Conservation (phyloP, 2,329 filamentous ascomycete species). For the Cercospora janseana region DNA sequence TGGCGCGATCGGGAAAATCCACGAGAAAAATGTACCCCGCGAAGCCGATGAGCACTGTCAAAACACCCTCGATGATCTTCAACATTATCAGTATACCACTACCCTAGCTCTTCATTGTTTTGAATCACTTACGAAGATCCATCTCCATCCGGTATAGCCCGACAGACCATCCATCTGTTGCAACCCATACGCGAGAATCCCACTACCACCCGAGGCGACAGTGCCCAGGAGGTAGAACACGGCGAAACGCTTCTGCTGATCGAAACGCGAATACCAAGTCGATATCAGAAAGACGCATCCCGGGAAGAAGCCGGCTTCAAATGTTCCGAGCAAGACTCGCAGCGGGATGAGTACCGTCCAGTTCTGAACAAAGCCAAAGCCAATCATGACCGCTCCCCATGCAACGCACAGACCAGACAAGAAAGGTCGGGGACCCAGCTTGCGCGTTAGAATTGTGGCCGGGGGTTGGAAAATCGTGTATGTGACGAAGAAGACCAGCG, state of each 20-base stretch:
- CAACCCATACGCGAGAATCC: slow-evolving; percentile 38
- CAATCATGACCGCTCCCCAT: slow-evolving; percentile 60
- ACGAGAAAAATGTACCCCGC: slow-evolving; percentile 60
- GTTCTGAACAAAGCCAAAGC: slow-evolving; percentile 59
- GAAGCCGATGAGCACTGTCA: slow-evolving; percentile 61
- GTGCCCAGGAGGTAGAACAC: slow-evolving; percentile 49
- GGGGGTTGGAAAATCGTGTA: slow-evolving; percentile 35
- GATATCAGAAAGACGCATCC: slow-evolving; percentile 31
- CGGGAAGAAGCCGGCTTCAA: slow-evolving; percentile 56
- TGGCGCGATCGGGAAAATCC: slow-evolving; percentile 55
- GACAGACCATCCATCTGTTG: slow-evolving; percentile 48
- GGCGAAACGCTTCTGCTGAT: slow-evolving; percentile 38
- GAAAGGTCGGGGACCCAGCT: slow-evolving; percentile 33
- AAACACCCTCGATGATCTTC: slow-evolving; percentile 68
- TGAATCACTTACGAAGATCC: slow-evolving; percentile 43
- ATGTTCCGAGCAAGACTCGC: slow-evolving; percentile 57
- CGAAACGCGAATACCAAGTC: slow-evolving; percentile 21
- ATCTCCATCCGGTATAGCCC: slow-evolving; percentile 43
- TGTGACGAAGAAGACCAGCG: slow-evolving; percentile 30
- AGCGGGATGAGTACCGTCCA: slow-evolving; percentile 54
- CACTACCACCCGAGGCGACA: slow-evolving; percentile 44
- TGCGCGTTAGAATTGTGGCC: slow-evolving; percentile 33
- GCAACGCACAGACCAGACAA: slow-evolving; percentile 39
- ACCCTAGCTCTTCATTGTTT: neutral
- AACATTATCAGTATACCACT: too few species aligned